These are phyloP conservation scores for Symbiodinium pilosum DNA, from an alignment of 73 alveolate genomes.

Conservation along the genomic window DNA sequence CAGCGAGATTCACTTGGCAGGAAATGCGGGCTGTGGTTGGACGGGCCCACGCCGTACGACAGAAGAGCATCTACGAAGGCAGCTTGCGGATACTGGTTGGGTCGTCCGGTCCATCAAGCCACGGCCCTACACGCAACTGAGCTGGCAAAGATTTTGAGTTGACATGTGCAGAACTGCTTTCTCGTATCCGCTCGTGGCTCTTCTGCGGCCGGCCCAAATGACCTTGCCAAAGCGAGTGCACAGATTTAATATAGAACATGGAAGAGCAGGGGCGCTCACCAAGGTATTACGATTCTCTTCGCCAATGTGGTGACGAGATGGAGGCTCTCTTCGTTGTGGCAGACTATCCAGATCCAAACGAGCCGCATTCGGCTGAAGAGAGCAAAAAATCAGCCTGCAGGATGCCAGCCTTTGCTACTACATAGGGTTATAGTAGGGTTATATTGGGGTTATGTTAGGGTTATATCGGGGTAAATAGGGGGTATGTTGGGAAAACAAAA, in stretches of 20 bases:
- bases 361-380: neutral
- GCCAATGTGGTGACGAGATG: neutral
- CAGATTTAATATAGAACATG: no score
- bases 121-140: neutral
- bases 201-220: neutral
- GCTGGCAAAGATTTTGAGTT: neutral
- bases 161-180: no score
- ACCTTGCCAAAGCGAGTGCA: neutral
- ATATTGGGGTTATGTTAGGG: no score
- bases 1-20: neutral
- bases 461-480: no score
- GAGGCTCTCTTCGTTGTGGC: neutral
- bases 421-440: no score
- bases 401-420: no score
- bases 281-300: neutral
- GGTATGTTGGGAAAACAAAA: no score
- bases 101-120: neutral
- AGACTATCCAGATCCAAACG: neutral
- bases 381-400: neutral
- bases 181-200: no score
- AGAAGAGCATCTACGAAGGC: neutral
- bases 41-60: conserved; percentile 17
- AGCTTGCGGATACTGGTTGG: neutral
- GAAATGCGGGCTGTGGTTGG: conserved; percentile 6
- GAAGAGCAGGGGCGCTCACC: no score